Percentiles rank a stretch among this genome's conserved stretches.
Evolutionary conservation across 768 basidiomycete genomes (phyloP).

Genomic region (Gymnopilus dilepis): DNA sequence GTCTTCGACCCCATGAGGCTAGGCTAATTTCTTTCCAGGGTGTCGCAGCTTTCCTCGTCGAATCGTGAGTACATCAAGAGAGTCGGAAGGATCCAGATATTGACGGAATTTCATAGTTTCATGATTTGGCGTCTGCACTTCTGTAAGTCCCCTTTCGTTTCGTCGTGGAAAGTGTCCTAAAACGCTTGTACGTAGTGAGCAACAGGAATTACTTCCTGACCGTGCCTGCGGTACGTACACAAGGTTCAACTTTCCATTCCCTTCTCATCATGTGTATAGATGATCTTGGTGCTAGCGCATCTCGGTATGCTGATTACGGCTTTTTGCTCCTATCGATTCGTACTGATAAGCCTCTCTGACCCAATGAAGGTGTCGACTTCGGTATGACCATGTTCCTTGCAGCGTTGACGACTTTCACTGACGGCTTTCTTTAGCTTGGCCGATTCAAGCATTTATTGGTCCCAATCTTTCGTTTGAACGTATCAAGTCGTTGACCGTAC

Average conservation of each 20-base stretch:
- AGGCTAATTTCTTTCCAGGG: not conserved
- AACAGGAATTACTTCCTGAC: not conserved
- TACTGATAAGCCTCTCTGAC: not conserved
- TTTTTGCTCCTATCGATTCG: no score
- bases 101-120: not conserved
- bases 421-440: not conserved
- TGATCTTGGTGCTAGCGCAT: constrained; percentile 3
- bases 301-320: not conserved
- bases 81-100: not conserved
- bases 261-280: not conserved
- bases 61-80: not conserved
- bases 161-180: not conserved
- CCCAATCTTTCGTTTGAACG: not conserved
- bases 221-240: not conserved
- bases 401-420: not conserved
- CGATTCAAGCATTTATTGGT: not conserved
- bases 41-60: not conserved
- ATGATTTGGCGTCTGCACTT: constrained; percentile 7
- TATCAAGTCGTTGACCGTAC: not conserved
- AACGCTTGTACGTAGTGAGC: not conserved
- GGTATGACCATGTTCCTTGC: not conserved
- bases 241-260: not conserved
- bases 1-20: not conserved
- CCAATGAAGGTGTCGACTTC: not conserved
- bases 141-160: not conserved